Evolutionary conservation across 2,329 filamentous ascomycete genomes (phyloP).

Genomic region (Alternaria brassicicola): DNA sequence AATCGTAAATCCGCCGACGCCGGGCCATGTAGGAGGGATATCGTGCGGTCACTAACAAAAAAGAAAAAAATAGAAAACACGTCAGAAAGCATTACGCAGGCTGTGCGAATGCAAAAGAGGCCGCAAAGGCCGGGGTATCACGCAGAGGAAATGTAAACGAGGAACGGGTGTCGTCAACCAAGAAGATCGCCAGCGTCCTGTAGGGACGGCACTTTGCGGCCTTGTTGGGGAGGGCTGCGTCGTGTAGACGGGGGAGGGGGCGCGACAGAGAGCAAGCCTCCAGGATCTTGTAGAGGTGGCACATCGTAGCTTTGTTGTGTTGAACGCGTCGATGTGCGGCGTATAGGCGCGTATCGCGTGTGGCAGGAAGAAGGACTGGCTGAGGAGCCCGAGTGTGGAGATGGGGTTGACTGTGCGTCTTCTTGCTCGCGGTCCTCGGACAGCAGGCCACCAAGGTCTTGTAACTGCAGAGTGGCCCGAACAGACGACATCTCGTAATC

Average conservation of each 20-base stretch:
- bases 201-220: slow-evolving; percentile 33
- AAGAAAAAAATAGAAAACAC: slow-evolving; percentile 10
- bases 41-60: slow-evolving; percentile 16
- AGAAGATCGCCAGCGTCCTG: slow-evolving; percentile 45
- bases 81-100: slow-evolving; percentile 23
- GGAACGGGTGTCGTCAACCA: slow-evolving; percentile 18
- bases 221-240: slow-evolving; percentile 32
- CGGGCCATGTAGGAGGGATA: slow-evolving; percentile 28
- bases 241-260: slow-evolving; percentile 17
- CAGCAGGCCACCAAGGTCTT: slow-evolving; percentile 34
- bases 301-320: slow-evolving; percentile 33
- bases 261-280: slow-evolving; percentile 32
- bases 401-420: slow-evolving; percentile 15
- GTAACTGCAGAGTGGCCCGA: slow-evolving; percentile 30
- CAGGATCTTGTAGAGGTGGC: slow-evolving; percentile 39
- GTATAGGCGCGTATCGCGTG: slow-evolving; percentile 14
- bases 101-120: slow-evolving; percentile 31
- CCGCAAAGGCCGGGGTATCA: slow-evolving; percentile 44
- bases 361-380: slow-evolving; percentile 15
- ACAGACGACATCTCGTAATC: slow-evolving; percentile 39
- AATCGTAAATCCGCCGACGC: slow-evolving; percentile 25
- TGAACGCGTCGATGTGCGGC: slow-evolving; percentile 31
- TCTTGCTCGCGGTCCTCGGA: slow-evolving; percentile 33
- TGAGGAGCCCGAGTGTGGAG: slow-evolving; percentile 24
- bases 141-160: slow-evolving; percentile 20